These are phyloP conservation scores for Phytophthora palmivora DNA, from an alignment of 352 stramenopile species.

Conservation along the genomic window DNA sequence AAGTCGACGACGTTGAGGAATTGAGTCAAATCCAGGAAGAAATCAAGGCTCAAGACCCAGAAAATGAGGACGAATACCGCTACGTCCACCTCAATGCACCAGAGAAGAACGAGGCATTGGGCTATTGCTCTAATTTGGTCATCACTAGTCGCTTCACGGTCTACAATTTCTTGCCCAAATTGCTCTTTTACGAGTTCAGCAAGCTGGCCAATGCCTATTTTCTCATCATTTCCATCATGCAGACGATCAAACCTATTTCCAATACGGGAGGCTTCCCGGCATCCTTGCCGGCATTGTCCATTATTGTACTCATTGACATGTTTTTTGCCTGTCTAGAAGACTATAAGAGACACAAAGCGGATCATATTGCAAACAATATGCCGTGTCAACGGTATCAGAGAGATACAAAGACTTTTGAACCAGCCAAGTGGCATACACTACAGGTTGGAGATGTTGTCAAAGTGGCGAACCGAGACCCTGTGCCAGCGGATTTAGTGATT, in stretches of 20 bases:
- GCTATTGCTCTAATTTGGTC: constrained; percentile 82
- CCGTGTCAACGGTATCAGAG: constrained; percentile 58
- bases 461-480: constrained; percentile 85
- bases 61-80: constrained; percentile 59
- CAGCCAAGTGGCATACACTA: constrained; percentile 78
- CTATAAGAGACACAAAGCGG: constrained; percentile 89
- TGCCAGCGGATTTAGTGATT: constrained; percentile 91
- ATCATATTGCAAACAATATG: constrained; percentile 87
- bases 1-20: constrained; percentile 36
- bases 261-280: constrained; percentile 93
- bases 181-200: constrained; percentile 92
- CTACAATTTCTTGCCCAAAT: constrained; percentile 92
- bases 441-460: constrained; percentile 92
- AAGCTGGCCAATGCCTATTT: constrained; percentile 96
- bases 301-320: constrained; percentile 94
- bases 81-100: constrained; percentile 79
- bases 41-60: not conserved
- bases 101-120: constrained; percentile 58
- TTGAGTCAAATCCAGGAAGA: constrained; percentile 35
- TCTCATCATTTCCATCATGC: constrained; percentile 92
- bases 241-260: constrained; percentile 92
- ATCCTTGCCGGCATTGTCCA: constrained; percentile 90
- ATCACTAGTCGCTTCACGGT: constrained; percentile 92
- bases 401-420: constrained; percentile 55
- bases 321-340: constrained; percentile 93